These are phyloP conservation scores for Chaetoceros tenuissimus DNA, from an alignment of 108 stramenopile genomes.

Conservation along the genomic window DNA sequence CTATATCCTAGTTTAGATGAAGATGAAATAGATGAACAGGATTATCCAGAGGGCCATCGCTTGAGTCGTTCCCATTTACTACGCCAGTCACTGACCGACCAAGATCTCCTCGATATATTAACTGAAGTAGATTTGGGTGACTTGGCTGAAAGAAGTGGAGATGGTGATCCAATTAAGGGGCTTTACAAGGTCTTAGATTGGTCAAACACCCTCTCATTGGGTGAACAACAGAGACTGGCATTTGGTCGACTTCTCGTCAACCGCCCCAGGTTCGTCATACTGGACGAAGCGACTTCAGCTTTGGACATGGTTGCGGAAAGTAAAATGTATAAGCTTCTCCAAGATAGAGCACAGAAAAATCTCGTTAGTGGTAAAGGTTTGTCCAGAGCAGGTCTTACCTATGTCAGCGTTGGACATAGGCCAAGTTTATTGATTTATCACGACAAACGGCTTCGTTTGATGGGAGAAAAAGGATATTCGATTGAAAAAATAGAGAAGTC, in stretches of 20 bases:
- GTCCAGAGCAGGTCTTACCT: constrained; percentile 63
- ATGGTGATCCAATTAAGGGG: constrained; percentile 67
- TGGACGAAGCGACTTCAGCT: constrained; percentile 91
- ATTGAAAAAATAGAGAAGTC: not conserved
- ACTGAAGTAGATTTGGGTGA: constrained; percentile 59
- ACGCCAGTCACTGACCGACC: constrained; percentile 34
- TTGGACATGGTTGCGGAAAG: constrained; percentile 66
- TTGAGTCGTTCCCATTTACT: constrained; percentile 34
- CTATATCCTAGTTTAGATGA: constrained; percentile 64
- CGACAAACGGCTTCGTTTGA: constrained; percentile 60
- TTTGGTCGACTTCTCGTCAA: constrained; percentile 87
- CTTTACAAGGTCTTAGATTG: constrained; percentile 75
- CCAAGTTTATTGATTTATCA: constrained; percentile 83
- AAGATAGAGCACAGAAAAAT: constrained; percentile 47
- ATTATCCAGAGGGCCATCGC: constrained; percentile 44
- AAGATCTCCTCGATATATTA: constrained; percentile 56
- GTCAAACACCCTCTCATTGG: constrained; percentile 84
- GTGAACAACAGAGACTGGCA: constrained; percentile 94
- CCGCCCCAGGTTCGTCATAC: constrained; percentile 78
- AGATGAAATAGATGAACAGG: constrained; percentile 30
- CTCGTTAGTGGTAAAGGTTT: constrained; percentile 19
- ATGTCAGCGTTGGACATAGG: constrained; percentile 90
- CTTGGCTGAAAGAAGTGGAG: constrained; percentile 62
- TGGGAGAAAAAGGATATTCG: constrained; percentile 20
- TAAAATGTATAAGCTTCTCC: constrained; percentile 78